Evolutionary conservation across 306 rosid genomes (phyloP).

Genomic region (Macrotyloma uniflorum): DNA sequence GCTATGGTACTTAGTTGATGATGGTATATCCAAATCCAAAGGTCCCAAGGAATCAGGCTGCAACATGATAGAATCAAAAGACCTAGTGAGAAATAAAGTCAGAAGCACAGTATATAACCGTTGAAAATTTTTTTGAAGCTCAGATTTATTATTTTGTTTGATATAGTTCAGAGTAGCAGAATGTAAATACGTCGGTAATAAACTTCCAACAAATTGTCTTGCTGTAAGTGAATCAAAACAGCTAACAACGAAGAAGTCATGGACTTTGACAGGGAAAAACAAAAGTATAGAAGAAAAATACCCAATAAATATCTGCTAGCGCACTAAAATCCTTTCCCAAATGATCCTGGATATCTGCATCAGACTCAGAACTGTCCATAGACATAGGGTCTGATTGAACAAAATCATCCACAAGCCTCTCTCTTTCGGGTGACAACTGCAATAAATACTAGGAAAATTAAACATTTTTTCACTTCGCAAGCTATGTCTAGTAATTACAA

Average conservation of each 20-base stretch:
- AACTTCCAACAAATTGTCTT: slow-evolving; percentile 20
- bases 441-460: slow-evolving; percentile 23
- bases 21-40: slow-evolving; percentile 76
- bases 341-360: slow-evolving; percentile 55
- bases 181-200: slow-evolving; percentile 13
- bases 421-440: slow-evolving; percentile 62
- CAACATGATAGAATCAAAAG: slow-evolving; percentile 32
- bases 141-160: slow-evolving; percentile 16
- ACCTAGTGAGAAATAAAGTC: slow-evolving; percentile 11
- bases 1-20: slow-evolving; percentile 72
- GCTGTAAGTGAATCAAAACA: slow-evolving; percentile 25
- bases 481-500: slow-evolving; percentile 21
- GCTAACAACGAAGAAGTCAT: slow-evolving; percentile 11
- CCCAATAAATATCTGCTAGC: slow-evolving; percentile 79
- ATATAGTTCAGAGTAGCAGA: slow-evolving; percentile 19
- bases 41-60: slow-evolving; percentile 98
- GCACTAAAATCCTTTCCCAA: slow-evolving; percentile 60
- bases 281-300: slow-evolving; percentile 44
- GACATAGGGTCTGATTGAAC: slow-evolving; percentile 51
- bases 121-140: background rate
- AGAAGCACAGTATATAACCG: background rate
- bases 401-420: slow-evolving; percentile 56
- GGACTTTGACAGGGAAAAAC: background rate
- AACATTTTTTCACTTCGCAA: slow-evolving; percentile 36
- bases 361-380: slow-evolving; percentile 56